These are phyloP conservation scores for Lecanicillium sp. DNA, from an alignment of 2,329 filamentous ascomycete species.

Conservation along the genomic window DNA sequence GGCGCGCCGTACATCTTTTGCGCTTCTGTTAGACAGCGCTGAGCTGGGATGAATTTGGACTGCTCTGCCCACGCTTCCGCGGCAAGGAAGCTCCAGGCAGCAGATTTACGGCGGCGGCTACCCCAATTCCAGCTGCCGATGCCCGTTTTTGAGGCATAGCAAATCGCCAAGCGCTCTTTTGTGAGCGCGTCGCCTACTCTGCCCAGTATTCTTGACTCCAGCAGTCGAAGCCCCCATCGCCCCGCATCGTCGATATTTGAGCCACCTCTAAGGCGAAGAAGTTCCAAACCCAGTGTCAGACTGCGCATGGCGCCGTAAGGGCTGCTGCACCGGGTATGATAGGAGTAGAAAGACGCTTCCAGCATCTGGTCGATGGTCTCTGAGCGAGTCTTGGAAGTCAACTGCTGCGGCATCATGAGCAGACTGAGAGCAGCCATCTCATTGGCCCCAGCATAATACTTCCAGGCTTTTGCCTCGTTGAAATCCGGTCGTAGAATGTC, in stretches of 20 bases:
- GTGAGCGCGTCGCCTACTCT: constrained; percentile 73
- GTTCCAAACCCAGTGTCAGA: constrained; percentile 69
- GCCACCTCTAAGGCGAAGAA: constrained; percentile 74
- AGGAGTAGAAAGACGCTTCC: constrained; percentile 87
- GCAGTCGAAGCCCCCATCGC: constrained; percentile 71
- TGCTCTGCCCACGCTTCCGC: constrained; percentile 78
- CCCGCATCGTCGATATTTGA: constrained; percentile 80
- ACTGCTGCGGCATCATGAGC: constrained; percentile 66
- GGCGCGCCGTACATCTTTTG: constrained; percentile 47
- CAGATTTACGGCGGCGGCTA: constrained; percentile 72
- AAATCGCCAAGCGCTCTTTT: constrained; percentile 78
- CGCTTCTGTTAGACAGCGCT: constrained; percentile 69
- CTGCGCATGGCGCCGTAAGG: constrained; percentile 77
- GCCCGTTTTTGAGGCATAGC: constrained; percentile 69
- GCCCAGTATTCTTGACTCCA: constrained; percentile 73
- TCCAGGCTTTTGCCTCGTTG: constrained; percentile 94
- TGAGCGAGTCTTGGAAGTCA: constrained; percentile 67
- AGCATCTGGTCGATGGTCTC: constrained; percentile 83
- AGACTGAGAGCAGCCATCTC: constrained; percentile 90
- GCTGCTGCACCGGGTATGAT: constrained; percentile 74
- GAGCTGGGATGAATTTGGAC: constrained; percentile 70
- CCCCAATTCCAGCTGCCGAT: constrained; percentile 63
- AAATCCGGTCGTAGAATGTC: constrained; percentile 86
- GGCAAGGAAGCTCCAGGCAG: constrained; percentile 79
- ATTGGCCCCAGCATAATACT: constrained; percentile 84